Evolutionary conservation across 345 rosid genomes (phyloP).

Genomic region (Populus deltoides): DNA sequence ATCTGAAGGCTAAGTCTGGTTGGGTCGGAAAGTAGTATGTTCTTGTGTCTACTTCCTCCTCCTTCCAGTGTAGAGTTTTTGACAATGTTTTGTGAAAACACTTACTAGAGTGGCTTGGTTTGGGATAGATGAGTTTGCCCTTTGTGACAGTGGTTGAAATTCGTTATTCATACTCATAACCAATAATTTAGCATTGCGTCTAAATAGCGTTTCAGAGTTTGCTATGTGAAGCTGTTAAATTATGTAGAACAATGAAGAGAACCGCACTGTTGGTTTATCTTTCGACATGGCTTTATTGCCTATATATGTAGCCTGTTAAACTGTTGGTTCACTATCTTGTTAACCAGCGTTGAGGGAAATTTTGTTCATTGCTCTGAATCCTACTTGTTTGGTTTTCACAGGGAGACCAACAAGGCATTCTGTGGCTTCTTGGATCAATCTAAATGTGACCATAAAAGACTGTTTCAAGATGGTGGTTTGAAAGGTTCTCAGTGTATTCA

Average conservation of each 20-base stretch:
- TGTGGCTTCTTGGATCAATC: slow-evolving; percentile 73
- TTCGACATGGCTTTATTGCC: neutral
- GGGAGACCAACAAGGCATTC: slow-evolving; percentile 88
- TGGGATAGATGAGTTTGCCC: neutral
- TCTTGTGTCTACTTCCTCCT: neutral
- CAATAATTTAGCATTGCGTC: neutral
- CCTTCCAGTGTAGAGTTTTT: neutral
- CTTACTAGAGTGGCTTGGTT: neutral
- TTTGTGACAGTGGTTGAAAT: neutral
- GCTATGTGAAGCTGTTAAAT: neutral
- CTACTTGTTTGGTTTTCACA: slow-evolving; percentile 36
- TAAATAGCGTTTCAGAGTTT: neutral
- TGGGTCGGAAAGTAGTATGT: neutral
- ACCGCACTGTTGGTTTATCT: neutral
- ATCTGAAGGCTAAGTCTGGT: neutral
- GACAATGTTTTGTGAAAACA: neutral
- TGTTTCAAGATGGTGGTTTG: slow-evolving; percentile 28
- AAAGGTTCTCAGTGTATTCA: slow-evolving; percentile 28
- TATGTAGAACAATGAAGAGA: neutral
- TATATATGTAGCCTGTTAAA: neutral
- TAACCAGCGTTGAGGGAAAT: neutral
- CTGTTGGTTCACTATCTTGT: neutral
- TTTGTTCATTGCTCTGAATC: neutral
- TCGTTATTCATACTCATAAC: neutral
- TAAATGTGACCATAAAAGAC: slow-evolving; percentile 35